Percentiles rank a stretch among this genome's conserved stretches.
phyloP scores from a whole-genome alignment of 768 basidiomycete species.

The Boletus patriciae region DNA sequence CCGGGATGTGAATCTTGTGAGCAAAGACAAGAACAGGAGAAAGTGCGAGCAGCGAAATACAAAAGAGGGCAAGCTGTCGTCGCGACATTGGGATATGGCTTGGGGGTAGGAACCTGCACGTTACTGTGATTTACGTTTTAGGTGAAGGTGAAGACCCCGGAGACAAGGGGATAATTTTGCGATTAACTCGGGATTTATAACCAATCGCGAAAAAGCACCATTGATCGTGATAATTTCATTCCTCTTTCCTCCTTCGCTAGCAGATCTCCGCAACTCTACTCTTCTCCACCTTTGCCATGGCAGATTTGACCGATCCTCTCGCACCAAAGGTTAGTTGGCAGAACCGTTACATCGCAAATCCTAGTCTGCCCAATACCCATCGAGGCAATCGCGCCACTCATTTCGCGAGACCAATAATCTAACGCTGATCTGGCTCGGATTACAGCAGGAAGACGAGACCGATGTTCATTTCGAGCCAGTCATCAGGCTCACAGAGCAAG shows the following conservation, averaged over 20 bases:
- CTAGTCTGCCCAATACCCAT: conserved; percentile 12
- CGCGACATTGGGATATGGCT: conserved; percentile 33
- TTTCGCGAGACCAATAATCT: conserved; percentile 22
- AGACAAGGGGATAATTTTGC: conserved; percentile 15
- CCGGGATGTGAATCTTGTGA: conserved; percentile 72
- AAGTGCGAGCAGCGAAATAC: conserved; percentile 40
- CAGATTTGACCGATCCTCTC: conserved; percentile 62
- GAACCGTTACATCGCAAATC: neutral
- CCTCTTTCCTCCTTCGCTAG: conserved; percentile 17
- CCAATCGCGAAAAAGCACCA: conserved; percentile 9
- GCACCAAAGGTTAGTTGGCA: conserved; percentile 62
- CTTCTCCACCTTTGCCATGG: conserved; percentile 42
- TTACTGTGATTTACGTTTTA: conserved; percentile 7
- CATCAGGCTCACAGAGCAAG: conserved; percentile 92
- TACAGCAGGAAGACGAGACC: conserved; percentile 64
- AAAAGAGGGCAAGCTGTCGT: conserved; percentile 39
- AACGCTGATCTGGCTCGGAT: conserved; percentile 29
- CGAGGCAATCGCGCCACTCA: conserved; percentile 31
- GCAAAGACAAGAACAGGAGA: conserved; percentile 44
- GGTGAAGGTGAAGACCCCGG: conserved; percentile 22
- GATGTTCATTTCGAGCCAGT: conserved; percentile 96
- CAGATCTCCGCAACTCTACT: conserved; percentile 10
- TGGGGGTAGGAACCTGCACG: neutral
- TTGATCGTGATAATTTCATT: conserved; percentile 28
- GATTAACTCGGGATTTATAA: conserved; percentile 14